Conservation (phyloP, 805 yeast genomes). For the Ogataea angusta region DNA sequence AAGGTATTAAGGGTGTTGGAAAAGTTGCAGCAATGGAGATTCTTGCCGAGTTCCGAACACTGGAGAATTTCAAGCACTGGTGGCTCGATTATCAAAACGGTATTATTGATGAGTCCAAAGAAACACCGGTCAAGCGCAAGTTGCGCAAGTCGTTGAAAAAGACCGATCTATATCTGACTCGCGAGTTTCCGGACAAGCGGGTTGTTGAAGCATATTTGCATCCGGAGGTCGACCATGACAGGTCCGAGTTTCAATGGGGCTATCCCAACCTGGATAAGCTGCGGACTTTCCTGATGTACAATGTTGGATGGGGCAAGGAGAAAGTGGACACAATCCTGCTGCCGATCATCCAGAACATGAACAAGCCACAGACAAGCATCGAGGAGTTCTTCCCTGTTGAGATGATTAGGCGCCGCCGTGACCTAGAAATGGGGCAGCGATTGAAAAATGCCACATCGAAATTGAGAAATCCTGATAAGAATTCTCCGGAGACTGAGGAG, state of each 20-base stretch:
- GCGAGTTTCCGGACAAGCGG: conserved; percentile 63
- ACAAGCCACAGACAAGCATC: conserved; percentile 61
- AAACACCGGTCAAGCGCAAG: conserved; percentile 51
- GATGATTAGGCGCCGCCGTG: conserved; percentile 43
- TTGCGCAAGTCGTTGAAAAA: conserved; percentile 56
- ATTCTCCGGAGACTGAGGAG: conserved; percentile 1
- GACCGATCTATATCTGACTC: conserved; percentile 50
- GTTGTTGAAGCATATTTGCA: conserved; percentile 70
- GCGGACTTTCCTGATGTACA: conserved; percentile 61
- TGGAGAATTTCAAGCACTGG: conserved; percentile 50
- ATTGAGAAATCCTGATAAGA: conserved; percentile 30
- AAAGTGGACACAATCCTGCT: conserved; percentile 78
- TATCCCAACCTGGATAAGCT: conserved; percentile 78
- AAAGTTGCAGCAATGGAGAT: conserved; percentile 91
- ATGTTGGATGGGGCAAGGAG: conserved; percentile 77
- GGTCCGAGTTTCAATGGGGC: conserved; percentile 85
- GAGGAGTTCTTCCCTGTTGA: conserved; percentile 69
- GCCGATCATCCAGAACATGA: conserved; percentile 81
- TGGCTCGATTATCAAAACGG: conserved; percentile 46
- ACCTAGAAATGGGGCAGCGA: conserved; percentile 55
- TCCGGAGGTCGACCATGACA: conserved; percentile 85
- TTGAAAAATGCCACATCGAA: conserved; percentile 55
- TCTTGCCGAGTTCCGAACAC: conserved; percentile 69
- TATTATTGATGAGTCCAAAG: conserved; percentile 37
- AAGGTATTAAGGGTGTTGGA: conserved; percentile 89